A percentile compares a stretch with the other conserved stretches of the same genome.
These are phyloP conservation scores for Aspergillus asperescens DNA, from an alignment of 495 filamentous ascomycete species.

Conservation along the genomic window DNA sequence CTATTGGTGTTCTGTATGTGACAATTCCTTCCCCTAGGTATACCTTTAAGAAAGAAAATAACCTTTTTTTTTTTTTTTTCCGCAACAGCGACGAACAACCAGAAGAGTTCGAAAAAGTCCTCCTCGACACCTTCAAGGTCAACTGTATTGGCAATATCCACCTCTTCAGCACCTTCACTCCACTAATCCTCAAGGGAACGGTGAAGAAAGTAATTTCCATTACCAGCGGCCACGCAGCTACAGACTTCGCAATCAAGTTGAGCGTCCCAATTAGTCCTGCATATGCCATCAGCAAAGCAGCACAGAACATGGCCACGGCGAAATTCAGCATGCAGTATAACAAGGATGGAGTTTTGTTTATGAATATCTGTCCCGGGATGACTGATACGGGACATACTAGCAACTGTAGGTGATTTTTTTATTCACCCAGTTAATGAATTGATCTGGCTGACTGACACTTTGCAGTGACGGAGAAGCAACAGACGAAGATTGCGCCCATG, in stretches of 20 bases:
- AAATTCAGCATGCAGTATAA: constrained; percentile 49
- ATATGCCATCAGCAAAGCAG: constrained; percentile 43
- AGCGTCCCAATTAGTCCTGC: constrained; percentile 20
- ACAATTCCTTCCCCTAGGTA: neutral
- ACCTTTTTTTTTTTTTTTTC: neutral
- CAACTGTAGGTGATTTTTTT: constrained; percentile 7
- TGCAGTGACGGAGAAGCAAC: constrained; percentile 38
- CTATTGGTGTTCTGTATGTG: constrained; percentile 2
- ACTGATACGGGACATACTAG: constrained; percentile 36
- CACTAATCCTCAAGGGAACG: constrained; percentile 44
- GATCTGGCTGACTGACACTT: too few relatives aligned
- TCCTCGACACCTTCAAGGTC: constrained; percentile 22
- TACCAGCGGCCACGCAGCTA: constrained; percentile 43
- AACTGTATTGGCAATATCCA: constrained; percentile 48
- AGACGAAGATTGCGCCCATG: constrained; percentile 21
- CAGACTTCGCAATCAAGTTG: constrained; percentile 36
- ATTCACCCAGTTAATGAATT: too few relatives aligned
- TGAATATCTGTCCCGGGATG: constrained; percentile 44
- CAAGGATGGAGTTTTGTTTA: constrained; percentile 47
- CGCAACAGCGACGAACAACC: constrained; percentile 1
- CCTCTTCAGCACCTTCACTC: constrained; percentile 49
- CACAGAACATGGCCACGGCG: constrained; percentile 39
- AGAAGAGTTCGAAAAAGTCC: neutral
- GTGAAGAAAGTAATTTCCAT: constrained; percentile 53
- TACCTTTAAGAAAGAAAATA: neutral